These are phyloP conservation scores for Chrysoporthe puriensis DNA, from an alignment of 2,329 filamentous ascomycete species.

Conservation along the genomic window DNA sequence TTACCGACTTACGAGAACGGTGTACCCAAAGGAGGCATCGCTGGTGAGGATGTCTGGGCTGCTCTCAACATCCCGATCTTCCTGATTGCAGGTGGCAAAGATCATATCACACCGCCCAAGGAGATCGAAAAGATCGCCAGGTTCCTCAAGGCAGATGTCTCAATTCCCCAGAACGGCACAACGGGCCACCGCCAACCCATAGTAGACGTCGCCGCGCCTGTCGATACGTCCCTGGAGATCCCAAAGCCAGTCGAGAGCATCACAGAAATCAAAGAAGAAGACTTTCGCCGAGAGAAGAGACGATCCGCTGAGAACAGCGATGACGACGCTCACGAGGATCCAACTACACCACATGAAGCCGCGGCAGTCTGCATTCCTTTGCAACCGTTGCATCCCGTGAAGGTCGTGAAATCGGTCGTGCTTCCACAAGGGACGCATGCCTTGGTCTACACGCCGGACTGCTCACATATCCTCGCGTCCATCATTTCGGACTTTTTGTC, in stretches of 20 bases:
- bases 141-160: slow-evolving; percentile 40
- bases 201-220: slow-evolving; percentile 53
- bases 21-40: slow-evolving; percentile 63
- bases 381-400: slow-evolving; percentile 52
- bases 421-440: slow-evolving; percentile 81
- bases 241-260: slow-evolving; percentile 37
- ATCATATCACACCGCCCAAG: slow-evolving; percentile 72
- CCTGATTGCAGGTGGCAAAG: slow-evolving; percentile 76
- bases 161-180: slow-evolving; percentile 25
- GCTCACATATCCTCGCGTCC: slow-evolving; percentile 76
- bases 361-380: slow-evolving; percentile 46
- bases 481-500: slow-evolving; percentile 82
- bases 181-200: slow-evolving; percentile 36
- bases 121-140: slow-evolving; percentile 70
- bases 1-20: slow-evolving; percentile 64
- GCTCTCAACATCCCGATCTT: slow-evolving; percentile 74
- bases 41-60: slow-evolving; percentile 72
- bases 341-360: slow-evolving; percentile 51
- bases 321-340: slow-evolving; percentile 50
- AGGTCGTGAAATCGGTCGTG: slow-evolving; percentile 68
- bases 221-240: slow-evolving; percentile 42
- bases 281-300: slow-evolving; percentile 38
- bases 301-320: slow-evolving; percentile 33
- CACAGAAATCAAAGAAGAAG: slow-evolving; percentile 43
- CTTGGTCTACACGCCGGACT: slow-evolving; percentile 77